Evolutionary conservation across 2,329 filamentous ascomycete genomes (phyloP).

Genomic region (Trichoderma sp.): DNA sequence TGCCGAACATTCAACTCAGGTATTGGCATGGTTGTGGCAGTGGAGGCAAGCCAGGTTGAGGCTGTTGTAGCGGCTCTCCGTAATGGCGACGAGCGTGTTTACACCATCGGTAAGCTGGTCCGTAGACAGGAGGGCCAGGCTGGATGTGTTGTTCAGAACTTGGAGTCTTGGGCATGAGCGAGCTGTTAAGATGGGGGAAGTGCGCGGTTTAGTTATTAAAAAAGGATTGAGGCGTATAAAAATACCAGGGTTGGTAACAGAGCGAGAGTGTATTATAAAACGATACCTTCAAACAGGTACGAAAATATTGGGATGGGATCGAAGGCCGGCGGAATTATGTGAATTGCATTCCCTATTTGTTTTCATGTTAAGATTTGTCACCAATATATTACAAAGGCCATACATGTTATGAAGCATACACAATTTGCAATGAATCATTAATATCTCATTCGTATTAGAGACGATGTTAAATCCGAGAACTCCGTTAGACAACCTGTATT

Average conservation of each 20-base stretch:
- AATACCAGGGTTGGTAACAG: background rate
- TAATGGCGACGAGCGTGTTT: slow-evolving; percentile 71
- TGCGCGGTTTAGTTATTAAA: background rate
- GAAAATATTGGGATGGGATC: background rate
- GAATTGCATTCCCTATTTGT: background rate
- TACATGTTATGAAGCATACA: background rate
- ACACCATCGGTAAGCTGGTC: slow-evolving; percentile 71
- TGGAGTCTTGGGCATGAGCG: slow-evolving; percentile 36
- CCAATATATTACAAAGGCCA: background rate
- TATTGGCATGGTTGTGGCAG: slow-evolving; percentile 89
- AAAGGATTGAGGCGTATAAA: background rate
- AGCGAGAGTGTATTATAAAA: slow-evolving; percentile 12
- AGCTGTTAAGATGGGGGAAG: background rate
- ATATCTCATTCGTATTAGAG: no score
- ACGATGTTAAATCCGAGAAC: no score
- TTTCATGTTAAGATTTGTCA: background rate
- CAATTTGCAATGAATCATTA: background rate
- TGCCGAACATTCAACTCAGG: slow-evolving; percentile 93
- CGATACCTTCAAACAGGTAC: background rate
- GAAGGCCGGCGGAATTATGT: background rate
- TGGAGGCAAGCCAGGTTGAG: slow-evolving; percentile 64
- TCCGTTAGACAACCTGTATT: no score
- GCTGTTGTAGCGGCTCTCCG: slow-evolving; percentile 59
- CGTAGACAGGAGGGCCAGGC: slow-evolving; percentile 47
- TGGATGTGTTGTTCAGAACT: slow-evolving; percentile 38